Conservation (phyloP, 1,284 basidiomycete species). For the Lentinula novae-zelandiae region DNA sequence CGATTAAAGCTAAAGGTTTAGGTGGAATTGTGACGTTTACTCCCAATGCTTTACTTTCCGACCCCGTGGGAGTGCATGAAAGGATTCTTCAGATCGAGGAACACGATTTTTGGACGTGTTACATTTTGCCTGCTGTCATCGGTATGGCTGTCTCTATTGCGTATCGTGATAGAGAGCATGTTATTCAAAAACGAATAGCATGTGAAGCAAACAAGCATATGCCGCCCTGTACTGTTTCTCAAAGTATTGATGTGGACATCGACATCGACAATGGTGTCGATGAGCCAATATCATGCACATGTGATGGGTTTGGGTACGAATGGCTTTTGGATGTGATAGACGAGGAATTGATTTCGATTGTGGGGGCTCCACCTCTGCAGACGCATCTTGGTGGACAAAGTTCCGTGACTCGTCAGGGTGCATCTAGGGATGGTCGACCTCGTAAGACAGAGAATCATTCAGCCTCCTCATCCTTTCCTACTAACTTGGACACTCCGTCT, state of each 20-base stretch:
- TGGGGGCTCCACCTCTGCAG: conserved; percentile 37
- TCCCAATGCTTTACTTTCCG: conserved; percentile 48
- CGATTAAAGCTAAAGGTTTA: conserved; percentile 23
- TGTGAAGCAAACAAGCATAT: conserved; percentile 21
- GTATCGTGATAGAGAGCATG: conserved; percentile 27
- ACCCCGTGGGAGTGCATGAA: conserved; percentile 41
- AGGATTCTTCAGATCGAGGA: conserved; percentile 45
- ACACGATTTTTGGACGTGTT: conserved; percentile 65
- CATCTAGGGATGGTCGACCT: background rate
- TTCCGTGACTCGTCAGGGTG: conserved; percentile 9
- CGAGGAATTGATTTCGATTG: conserved; percentile 46
- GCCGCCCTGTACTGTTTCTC: background rate
- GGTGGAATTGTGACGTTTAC: conserved; percentile 70
- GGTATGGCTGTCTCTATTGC: conserved; percentile 41
- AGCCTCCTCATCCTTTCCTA: background rate
- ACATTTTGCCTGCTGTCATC: conserved; percentile 56
- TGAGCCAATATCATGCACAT: background rate
- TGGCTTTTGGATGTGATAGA: conserved; percentile 45
- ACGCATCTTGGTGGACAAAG: background rate
- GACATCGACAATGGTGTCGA: background rate
- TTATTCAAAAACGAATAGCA: conserved; percentile 30
- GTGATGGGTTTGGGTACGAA: conserved; percentile 37
- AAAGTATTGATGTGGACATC: background rate
- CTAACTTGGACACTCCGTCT: background rate
- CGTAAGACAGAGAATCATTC: background rate